Percentiles rank a stretch among this genome's conserved stretches.
These are phyloP conservation scores for Uromyces viciae-fabae DNA, from an alignment of 1,284 basidiomycete species.

Conservation along the genomic window DNA sequence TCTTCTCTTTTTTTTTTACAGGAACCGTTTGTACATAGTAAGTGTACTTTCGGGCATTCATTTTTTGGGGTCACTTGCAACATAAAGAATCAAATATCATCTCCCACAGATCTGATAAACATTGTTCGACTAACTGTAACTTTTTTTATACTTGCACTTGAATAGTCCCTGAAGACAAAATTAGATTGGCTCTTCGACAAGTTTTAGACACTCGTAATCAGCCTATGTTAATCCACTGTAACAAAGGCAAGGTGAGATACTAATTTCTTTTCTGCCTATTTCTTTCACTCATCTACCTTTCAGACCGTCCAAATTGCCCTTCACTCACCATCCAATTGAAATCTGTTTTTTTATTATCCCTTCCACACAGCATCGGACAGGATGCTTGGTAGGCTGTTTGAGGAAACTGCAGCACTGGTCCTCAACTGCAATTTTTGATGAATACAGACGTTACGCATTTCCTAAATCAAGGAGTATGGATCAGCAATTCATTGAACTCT, in stretches of 20 bases:
- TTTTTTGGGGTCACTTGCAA: not conserved
- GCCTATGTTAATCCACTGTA: slow-evolving; percentile 62
- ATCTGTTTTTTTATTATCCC: not conserved
- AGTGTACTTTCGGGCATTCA: not conserved
- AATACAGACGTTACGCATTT: slow-evolving; percentile 60
- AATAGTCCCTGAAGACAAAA: slow-evolving; percentile 60
- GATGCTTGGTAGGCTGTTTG: slow-evolving; percentile 61
- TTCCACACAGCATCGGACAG: slow-evolving; percentile 58
- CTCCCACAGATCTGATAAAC: not conserved
- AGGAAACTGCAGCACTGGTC: slow-evolving; percentile 61
- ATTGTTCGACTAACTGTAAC: not conserved
- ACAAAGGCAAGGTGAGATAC: slow-evolving; percentile 60
- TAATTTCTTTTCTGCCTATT: not conserved
- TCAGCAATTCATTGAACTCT: slow-evolving; percentile 62
- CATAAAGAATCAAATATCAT: not conserved
- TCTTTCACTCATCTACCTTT: not conserved
- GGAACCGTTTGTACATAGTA: slow-evolving; percentile 58
- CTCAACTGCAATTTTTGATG: slow-evolving; percentile 61
- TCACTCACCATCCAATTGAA: not conserved
- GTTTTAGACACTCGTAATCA: slow-evolving; percentile 61
- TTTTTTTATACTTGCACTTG: not conserved
- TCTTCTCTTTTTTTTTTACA: slow-evolving; percentile 39
- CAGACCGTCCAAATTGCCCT: no score
- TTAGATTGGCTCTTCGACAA: slow-evolving; percentile 59
- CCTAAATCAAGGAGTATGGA: slow-evolving; percentile 61